phyloP scores from a whole-genome alignment of 208 protist genomes.

The Leishmania amazonensis region DNA sequence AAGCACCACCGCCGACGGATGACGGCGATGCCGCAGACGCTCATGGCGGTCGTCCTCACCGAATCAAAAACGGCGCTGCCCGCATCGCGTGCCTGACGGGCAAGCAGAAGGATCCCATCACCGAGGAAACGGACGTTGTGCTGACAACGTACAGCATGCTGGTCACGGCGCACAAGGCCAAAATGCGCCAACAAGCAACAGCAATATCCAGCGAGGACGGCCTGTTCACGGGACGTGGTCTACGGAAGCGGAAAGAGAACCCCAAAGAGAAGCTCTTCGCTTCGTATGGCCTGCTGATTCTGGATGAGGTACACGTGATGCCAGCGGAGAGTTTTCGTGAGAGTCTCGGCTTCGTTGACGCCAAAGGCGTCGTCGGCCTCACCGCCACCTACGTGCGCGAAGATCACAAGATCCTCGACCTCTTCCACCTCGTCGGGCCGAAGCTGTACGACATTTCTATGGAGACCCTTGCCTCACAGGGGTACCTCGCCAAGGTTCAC shows the following conservation, averaged over 20 bases:
- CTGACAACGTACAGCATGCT: conserved; percentile 99
- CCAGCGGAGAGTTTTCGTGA: conserved; percentile 97
- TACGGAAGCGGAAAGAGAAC: conserved; percentile 62
- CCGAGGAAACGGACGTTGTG: conserved; percentile 91
- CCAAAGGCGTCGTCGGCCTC: conserved; percentile 98
- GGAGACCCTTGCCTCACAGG: conserved; percentile 95
- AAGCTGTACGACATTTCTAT: conserved; percentile 99
- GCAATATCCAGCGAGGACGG: conserved; percentile 4
- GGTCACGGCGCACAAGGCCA: conserved; percentile 68
- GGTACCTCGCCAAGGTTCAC: conserved; percentile 97
- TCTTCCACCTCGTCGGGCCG: conserved; percentile 99
- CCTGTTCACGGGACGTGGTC: conserved; percentile 19
- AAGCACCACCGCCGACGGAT: conserved; percentile 24
- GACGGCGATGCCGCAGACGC: neutral
- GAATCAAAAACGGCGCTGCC: conserved; percentile 45
- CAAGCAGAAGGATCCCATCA: conserved; percentile 91
- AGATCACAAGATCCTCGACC: conserved; percentile 97
- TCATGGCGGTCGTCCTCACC: neutral
- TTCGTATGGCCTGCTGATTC: conserved; percentile 79
- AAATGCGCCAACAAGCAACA: conserved; percentile 38
- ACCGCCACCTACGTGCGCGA: conserved; percentile 97
- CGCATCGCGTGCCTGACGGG: conserved; percentile 93
- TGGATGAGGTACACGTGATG: conserved; percentile 98
- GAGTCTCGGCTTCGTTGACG: conserved; percentile 89
- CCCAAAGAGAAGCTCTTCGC: conserved; percentile 82